phyloP scores from a whole-genome alignment of 352 stramenopile species.

The Halophytophthora polymorphica region DNA sequence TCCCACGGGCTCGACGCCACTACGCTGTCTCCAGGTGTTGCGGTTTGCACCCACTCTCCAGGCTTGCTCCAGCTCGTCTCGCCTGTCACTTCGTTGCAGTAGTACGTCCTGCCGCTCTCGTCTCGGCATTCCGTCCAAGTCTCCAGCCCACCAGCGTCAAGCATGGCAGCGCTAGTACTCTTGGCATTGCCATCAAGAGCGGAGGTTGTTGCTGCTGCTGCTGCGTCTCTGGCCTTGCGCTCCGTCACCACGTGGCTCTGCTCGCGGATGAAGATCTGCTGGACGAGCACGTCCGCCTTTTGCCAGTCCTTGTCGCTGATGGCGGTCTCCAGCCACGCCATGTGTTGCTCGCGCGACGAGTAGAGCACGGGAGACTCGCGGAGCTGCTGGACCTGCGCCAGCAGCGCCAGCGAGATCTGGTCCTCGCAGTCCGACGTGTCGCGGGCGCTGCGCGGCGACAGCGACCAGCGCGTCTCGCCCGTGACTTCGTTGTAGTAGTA shows the following conservation, averaged over 20 bases:
- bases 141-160: not conserved
- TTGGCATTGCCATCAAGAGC: not conserved
- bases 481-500: slow-evolving; percentile 93
- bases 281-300: slow-evolving; percentile 64
- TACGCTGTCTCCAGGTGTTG: slow-evolving; percentile 5
- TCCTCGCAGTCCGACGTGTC: slow-evolving; percentile 44
- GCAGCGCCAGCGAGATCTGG: slow-evolving; percentile 60
- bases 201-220: slow-evolving; percentile 4
- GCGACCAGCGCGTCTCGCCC: slow-evolving; percentile 82
- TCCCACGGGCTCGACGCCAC: slow-evolving; percentile 14
- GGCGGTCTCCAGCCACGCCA: slow-evolving; percentile 66
- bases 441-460: slow-evolving; percentile 66
- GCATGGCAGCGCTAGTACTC: not conserved
- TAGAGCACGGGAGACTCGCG: slow-evolving; percentile 49
- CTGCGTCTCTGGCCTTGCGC: slow-evolving; percentile 10
- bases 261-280: slow-evolving; percentile 70
- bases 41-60: not conserved
- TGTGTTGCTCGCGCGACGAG: slow-evolving; percentile 51
- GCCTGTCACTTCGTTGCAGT: slow-evolving; percentile 35
- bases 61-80: slow-evolving; percentile 43
- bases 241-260: slow-evolving; percentile 39
- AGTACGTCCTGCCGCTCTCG: slow-evolving; percentile 42
- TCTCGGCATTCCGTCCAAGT: slow-evolving; percentile 26
- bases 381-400: slow-evolving; percentile 48
- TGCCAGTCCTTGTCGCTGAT: slow-evolving; percentile 57